Base-by-base conservation (phyloP, 2,329 filamentous ascomycete genomes). In the Fusarium temperatum region DNA sequence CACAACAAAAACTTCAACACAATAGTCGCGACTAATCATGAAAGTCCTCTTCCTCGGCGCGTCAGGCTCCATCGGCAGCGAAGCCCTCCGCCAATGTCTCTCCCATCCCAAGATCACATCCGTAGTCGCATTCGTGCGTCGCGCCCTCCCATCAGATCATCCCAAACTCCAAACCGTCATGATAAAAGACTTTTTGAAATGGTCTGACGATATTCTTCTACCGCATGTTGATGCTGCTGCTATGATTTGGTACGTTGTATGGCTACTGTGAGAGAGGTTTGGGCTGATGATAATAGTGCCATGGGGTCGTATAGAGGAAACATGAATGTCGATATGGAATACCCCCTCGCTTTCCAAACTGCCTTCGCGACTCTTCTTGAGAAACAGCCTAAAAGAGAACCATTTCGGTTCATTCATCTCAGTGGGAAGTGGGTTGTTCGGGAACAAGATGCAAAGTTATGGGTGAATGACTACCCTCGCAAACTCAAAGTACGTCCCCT, bases 41-140 rank as follows among this genome's bases (percentile, higher is more conserved):
- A 83, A 83, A 57, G 66, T 83, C 57, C 80, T 83, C 44, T 75
- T 83, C 22, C 74, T 76, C 20, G 82, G 82, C 36, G 82, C 80
- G 1, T 81, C 75, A 18, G 82, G 82, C 4, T 77, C 71, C 10
- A 82, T 83, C 48, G 82, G 82, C 54, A 63, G 80, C 53, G 79
- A 77, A 55, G 80, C 73, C 13, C 74, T 83, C 17, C 64, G 45
- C 17, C 80, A 82, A 47, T 81, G 80, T 22, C 82, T 83, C 36
- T 67, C 73, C 4, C 79, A 81, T 55, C 80, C 80, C 8, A 60
- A 45, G 1, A 74, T 83, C 18, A 75, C 79, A 0, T 74, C 50
- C 3, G 77, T 83, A 9, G 68, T 83, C 22, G 79, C 80, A 0
- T 82, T 83, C 28, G 72, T 78, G 13, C 81, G 82, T 2, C 78